Base-by-base conservation (phyloP, 2,329 filamentous ascomycete species). In the Clonostachys rhizophaga region DNA sequence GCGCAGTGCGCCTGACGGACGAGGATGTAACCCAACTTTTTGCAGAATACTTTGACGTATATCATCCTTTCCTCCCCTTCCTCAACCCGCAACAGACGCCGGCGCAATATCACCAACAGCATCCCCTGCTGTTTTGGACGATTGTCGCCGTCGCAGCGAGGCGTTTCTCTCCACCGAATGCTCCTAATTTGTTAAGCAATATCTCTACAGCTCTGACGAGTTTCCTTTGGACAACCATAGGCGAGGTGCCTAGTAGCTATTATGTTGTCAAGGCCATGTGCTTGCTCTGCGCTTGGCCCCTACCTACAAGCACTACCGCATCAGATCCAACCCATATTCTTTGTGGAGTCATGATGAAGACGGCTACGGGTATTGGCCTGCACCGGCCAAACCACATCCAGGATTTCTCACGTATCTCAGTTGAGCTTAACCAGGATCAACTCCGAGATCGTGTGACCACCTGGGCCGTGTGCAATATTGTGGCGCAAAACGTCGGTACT, bases 401-500 rank as follows among this genome's bases (percentile, higher is more conserved):
- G 62, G 89, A 92, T 63, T 94, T 92, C 62, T 90, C 87, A 2
- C 74, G 87, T 44, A 84, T 87, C 30, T 85, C 82, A 3, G 75
- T 89, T 34, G 84, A 91, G 54, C 72, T 92, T 37, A 86, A 87
- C 55, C 86, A 86, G 57, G 87, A 91, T 59, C 87, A 91, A 57
- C 79, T 91, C 49, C 81, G 87, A 54, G 88, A 94, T 59, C 78
- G 89, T 36, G 81, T 91, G 40, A 82, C 83, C 44, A 92, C 88
- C 2, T 94, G 88, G 88, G 88, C 88, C 2, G 86, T 89, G 5
- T 90, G 87, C 70, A 94, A 94, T 60, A 87, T 92, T 53, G 88
- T 91, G 34, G 84, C 87, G 18, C 88, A 92, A 58, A 84, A 83
- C 47, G 81, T 91, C 40, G 87, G 87, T n/a, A 92, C 89, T 5